Conservation (phyloP, 148 eudicot genomes). For the Arctostaphylos glauca region DNA sequence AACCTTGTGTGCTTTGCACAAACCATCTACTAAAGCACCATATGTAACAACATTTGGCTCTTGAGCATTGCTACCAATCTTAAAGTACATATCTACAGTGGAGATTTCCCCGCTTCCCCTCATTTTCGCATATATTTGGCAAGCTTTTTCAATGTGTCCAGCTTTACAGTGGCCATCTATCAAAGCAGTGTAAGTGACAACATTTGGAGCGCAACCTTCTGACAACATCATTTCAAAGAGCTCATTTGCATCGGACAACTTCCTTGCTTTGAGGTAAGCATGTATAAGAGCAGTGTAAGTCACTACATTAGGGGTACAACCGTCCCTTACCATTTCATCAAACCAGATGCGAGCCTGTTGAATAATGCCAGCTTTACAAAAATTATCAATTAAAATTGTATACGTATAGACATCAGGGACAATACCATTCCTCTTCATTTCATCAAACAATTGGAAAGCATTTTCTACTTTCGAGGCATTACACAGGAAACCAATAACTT, state of each 20-base stretch:
- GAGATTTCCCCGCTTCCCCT: slow-evolving; percentile 43
- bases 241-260: slow-evolving; percentile 52
- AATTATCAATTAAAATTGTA: slow-evolving; percentile 77
- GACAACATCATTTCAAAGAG: slow-evolving; percentile 57
- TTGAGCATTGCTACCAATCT: slow-evolving; percentile 21
- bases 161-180: slow-evolving; percentile 69
- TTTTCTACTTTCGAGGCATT: slow-evolving; percentile 64
- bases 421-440: slow-evolving; percentile 70
- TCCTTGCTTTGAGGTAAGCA: slow-evolving; percentile 75
- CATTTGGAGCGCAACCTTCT: slow-evolving; percentile 49
- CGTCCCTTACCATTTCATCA: slow-evolving; percentile 65
- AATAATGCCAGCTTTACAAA: slow-evolving; percentile 91
- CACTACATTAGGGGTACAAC: slow-evolving; percentile 85
- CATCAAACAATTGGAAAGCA: slow-evolving; percentile 74
- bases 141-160: slow-evolving; percentile 53
- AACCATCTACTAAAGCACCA: slow-evolving; percentile 65
- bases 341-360: slow-evolving; percentile 84
- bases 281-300: slow-evolving; percentile 89
- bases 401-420: slow-evolving; percentile 92
- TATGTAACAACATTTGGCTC: slow-evolving; percentile 62
- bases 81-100: slow-evolving; percentile 52
- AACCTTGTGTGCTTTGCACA: slow-evolving; percentile 68
- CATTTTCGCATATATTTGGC: slow-evolving; percentile 65
- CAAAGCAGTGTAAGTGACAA: slow-evolving; percentile 62
- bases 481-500: slow-evolving; percentile 79